phyloP scores from a whole-genome alignment of 2,329 filamentous ascomycete species.

The Stenocarpella maydis region DNA sequence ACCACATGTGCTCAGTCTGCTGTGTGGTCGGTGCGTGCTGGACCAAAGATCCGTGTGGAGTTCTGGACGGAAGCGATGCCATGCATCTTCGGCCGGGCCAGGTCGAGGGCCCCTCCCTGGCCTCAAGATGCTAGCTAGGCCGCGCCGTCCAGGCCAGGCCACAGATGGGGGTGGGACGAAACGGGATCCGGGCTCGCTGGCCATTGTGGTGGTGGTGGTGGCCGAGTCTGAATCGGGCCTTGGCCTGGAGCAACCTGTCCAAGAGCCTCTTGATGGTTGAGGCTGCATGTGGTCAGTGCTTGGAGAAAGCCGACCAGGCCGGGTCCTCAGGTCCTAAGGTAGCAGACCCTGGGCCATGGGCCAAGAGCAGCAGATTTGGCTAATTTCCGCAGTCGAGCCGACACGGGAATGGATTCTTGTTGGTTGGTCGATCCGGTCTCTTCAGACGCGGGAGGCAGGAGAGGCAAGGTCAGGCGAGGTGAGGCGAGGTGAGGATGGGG shows the following conservation, averaged over 20 bases:
- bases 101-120: not conserved
- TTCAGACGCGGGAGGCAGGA: not conserved
- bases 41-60: not conserved
- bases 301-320: slow-evolving; percentile 1
- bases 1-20: not conserved
- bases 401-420: slow-evolving; percentile 6
- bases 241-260: not conserved
- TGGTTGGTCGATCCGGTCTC: not conserved
- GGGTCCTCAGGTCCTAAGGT: not conserved
- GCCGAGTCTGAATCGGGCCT: slow-evolving; percentile 16
- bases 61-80: not conserved
- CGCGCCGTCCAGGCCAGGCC: not conserved
- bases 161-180: slow-evolving; percentile 12
- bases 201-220: not conserved
- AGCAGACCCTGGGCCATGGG: not conserved
- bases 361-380: not conserved
- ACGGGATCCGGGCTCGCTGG: not conserved
- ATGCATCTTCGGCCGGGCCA: not conserved
- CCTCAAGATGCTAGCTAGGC: not conserved
- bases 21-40: not conserved
- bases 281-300: slow-evolving; percentile 18
- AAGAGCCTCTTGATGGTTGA: not conserved
- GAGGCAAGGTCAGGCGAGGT: not conserved
- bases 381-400: slow-evolving; percentile 20
- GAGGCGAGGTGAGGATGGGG: not conserved